Evolutionary conservation across 768 basidiomycete genomes (phyloP).

Genomic region (Termitomyces sp.): DNA sequence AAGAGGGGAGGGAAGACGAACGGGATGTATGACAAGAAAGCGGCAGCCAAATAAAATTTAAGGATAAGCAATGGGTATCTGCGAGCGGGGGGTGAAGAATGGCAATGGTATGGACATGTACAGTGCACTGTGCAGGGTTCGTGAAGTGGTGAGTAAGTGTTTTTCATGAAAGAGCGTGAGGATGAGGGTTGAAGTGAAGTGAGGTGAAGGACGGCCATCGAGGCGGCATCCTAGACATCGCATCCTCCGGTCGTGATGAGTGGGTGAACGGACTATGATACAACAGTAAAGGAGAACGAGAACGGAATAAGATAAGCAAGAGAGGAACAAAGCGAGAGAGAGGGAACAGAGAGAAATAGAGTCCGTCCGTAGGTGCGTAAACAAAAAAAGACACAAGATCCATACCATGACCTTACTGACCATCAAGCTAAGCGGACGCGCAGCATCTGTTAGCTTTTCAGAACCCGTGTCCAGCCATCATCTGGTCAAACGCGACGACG

Average conservation of each 20-base stretch:
- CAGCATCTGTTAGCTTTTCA: slow-evolving; percentile 28
- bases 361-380: neutral
- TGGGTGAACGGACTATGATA: slow-evolving; percentile 3
- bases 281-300: slow-evolving; percentile 24
- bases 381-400: slow-evolving; percentile 22
- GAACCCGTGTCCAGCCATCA: slow-evolving; percentile 32
- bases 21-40: no score
- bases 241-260: no score
- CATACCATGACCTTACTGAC: slow-evolving; percentile 28
- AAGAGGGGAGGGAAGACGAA: no score
- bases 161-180: slow-evolving; percentile 14
- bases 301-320: slow-evolving; percentile 13
- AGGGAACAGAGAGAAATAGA: neutral
- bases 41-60: no score
- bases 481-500: slow-evolving; percentile 37
- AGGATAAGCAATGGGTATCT: no score
- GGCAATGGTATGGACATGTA: neutral
- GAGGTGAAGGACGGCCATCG: slow-evolving; percentile 29
- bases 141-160: no score
- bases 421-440: slow-evolving; percentile 27
- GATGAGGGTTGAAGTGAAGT: slow-evolving; percentile 7
- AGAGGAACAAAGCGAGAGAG: neutral
- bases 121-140: no score
- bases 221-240: no score
- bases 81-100: no score